These are phyloP conservation scores for Exophiala dermatitidis DNA, from an alignment of 2,329 filamentous ascomycete species.

Conservation along the genomic window DNA sequence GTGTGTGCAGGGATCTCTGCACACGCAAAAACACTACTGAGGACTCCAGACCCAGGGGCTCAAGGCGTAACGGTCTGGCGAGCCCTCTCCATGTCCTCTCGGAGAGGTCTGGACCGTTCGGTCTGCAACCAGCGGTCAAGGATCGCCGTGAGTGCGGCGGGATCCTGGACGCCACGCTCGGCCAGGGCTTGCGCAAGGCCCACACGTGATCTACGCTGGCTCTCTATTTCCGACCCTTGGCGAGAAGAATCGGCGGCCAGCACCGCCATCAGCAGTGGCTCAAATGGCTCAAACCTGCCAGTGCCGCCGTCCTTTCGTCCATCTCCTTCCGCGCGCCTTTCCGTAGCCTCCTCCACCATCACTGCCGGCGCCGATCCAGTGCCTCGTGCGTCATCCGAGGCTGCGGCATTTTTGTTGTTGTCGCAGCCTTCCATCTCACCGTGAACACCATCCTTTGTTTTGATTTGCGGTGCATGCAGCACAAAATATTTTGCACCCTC, in stretches of 20 bases:
- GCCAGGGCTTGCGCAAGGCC: conserved; percentile 17
- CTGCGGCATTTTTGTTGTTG: conserved; percentile 16
- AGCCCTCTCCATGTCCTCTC: conserved; percentile 20
- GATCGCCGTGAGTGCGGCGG: conserved; percentile 18
- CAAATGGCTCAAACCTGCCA: conserved; percentile 14
- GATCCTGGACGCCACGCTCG: conserved; percentile 7
- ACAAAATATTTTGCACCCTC: conserved; percentile 21
- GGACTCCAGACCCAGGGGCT: not conserved
- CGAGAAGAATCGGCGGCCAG: conserved; percentile 10
- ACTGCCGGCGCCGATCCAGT: not conserved
- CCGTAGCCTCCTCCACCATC: conserved; percentile 3
- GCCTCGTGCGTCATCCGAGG: conserved; percentile 4
- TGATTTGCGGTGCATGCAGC: conserved; percentile 1
- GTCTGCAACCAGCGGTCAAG: conserved; percentile 33
- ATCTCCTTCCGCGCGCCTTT: not conserved
- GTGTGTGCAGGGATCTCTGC: not conserved
- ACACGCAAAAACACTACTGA: not conserved
- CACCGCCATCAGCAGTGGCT: conserved; percentile 20
- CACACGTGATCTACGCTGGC: conserved; percentile 21
- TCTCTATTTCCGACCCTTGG: conserved; percentile 19
- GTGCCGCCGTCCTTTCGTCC: not conserved
- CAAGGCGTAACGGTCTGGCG: conserved; percentile 1
- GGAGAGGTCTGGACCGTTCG: conserved; percentile 35
- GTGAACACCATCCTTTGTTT: conserved; percentile 4
- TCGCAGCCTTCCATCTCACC: conserved; percentile 3